These are phyloP conservation scores for Litsea cubeba DNA, from an alignment of 164 flowering plant species.

Conservation along the genomic window DNA sequence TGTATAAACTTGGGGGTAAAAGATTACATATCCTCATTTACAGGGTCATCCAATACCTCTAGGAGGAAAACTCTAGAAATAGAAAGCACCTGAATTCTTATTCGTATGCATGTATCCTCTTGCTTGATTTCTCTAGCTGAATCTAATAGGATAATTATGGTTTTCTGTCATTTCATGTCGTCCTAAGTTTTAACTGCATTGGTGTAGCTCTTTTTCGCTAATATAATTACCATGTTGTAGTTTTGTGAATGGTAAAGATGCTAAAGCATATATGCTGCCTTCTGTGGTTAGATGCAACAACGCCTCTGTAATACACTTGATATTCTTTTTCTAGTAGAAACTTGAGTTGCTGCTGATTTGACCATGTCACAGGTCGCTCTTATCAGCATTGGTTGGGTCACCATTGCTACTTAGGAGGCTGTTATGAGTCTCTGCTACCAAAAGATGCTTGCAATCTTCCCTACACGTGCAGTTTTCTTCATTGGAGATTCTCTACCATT, in stretches of 20 bases:
- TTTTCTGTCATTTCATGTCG: not conserved
- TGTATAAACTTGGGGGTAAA: not conserved
- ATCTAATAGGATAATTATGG: not conserved
- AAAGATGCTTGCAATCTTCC: slow-evolving; percentile 40
- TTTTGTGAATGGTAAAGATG: not conserved
- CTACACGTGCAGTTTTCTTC: slow-evolving; percentile 45
- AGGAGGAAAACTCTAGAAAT: not conserved
- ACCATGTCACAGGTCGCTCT: not conserved
- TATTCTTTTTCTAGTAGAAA: not conserved
- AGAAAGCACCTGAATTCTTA: not conserved
- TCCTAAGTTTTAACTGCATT: too few relatives aligned
- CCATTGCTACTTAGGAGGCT: not conserved
- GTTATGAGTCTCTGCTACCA: slow-evolving; percentile 6
- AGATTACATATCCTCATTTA: not conserved
- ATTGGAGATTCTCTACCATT: slow-evolving; percentile 31
- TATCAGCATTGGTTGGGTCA: not conserved
- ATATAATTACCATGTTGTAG: not conserved
- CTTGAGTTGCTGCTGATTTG: not conserved
- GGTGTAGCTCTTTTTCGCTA: not conserved
- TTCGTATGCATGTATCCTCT: not conserved
- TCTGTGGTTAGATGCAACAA: too few relatives aligned
- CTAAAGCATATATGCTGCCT: too few relatives aligned
- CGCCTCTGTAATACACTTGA: not conserved
- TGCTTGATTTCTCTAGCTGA: not conserved
- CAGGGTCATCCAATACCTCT: not conserved